Percentiles rank a stretch among this genome's conserved stretches.
These are phyloP conservation scores for Cercis canadensis DNA, from an alignment of 306 rosid species.

Conservation along the genomic window DNA sequence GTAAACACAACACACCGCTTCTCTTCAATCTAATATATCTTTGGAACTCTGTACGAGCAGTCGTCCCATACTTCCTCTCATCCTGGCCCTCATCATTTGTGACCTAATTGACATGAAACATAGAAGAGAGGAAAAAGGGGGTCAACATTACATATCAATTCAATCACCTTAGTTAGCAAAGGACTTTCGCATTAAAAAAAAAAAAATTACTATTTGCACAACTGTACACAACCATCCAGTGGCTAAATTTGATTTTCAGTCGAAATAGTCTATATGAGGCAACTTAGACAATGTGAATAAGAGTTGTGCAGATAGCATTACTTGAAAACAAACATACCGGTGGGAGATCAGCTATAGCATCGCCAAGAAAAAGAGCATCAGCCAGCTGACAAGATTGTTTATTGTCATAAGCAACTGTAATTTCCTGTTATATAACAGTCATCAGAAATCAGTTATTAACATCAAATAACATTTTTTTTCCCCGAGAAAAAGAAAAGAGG, in stretches of 20 bases:
- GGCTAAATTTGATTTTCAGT: too few relatives aligned
- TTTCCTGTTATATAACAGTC: conserved; percentile 39
- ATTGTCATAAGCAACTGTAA: conserved; percentile 40
- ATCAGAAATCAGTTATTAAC: neutral
- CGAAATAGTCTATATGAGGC: too few relatives aligned
- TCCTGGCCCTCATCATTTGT: conserved; percentile 41
- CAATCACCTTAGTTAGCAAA: neutral
- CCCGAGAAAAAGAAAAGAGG: neutral
- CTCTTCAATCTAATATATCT: conserved; percentile 47
- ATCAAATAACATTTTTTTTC: neutral
- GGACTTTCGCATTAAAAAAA: neutral
- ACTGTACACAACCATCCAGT: too few relatives aligned
- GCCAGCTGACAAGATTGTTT: conserved; percentile 37
- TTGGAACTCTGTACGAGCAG: conserved; percentile 51
- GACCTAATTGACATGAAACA: conserved; percentile 22
- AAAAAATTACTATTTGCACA: too few relatives aligned
- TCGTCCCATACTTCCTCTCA: conserved; percentile 41
- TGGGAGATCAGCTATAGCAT: conserved; percentile 55
- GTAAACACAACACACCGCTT: conserved; percentile 40
- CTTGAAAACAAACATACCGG: conserved; percentile 34
- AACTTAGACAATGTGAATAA: too few relatives aligned
- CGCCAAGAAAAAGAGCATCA: conserved; percentile 40
- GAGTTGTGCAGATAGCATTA: too few relatives aligned
- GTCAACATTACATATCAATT: conserved; percentile 1
- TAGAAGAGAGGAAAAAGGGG: neutral